Base-by-base conservation (phyloP, 768 basidiomycete species). In the Neoboletus brunneissimus region DNA sequence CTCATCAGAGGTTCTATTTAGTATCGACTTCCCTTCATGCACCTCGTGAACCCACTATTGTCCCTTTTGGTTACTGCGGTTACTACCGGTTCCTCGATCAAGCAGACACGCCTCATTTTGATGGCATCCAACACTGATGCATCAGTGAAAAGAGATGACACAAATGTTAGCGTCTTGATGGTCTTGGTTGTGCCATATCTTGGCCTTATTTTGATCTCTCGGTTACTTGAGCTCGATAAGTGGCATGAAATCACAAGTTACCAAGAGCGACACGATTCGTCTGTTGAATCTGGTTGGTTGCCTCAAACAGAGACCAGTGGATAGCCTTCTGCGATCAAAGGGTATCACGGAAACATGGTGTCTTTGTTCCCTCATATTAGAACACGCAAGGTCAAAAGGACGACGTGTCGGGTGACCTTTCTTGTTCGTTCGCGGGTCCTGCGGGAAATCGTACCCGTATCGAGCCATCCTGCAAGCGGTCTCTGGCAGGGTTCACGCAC, bases 61-160 rank as follows among this genome's bases (percentile, higher is more conserved):
- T 31, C 20, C 25, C 25, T 27, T 2, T 27, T n/a, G 4, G 18
- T 27, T 45, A 45, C 27, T 6, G 4, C 29, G 46, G 31, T 13
- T 8, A 20, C 8, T 22, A 1, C 31, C 20, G 8, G 13, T 9
- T 22, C 4, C 46, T 20, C 15, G 16, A 18, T 25, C 25, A 34
- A n/a, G 18, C 8, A 3, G 32, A 13, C 15, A 27, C 46, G n/a
- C n/a, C 32, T 34, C 44, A 22, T 27, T 46, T 37, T 22, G 13
- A 25, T 9, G n/a, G 7, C 29, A 22, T 18, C 5, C 5, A 9
- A 16, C 15, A 38, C 18, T 10, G 37, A 32, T 20, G n/a, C 11
- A 25, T 34, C 61, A 50, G 63, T 56, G 61, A 59, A 63, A 58
- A 20, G 18, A 48, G 53, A 18, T 12, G 46, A 54, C 48, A 20